These are phyloP conservation scores for Saururus chinensis DNA, from an alignment of 164 flowering plant species.

Conservation along the genomic window DNA sequence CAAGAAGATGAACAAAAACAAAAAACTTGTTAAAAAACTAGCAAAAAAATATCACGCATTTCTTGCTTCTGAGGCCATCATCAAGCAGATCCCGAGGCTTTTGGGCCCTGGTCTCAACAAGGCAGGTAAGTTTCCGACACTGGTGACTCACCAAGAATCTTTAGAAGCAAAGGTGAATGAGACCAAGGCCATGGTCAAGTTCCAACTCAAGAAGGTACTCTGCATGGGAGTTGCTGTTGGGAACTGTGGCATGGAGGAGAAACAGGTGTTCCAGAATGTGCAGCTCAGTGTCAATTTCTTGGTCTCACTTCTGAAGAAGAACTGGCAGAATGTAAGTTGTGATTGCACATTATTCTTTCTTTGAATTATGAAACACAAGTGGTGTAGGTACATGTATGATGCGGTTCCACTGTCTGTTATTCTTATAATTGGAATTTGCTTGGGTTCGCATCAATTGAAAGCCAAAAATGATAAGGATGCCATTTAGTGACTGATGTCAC, in stretches of 20 bases:
- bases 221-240: constrained; percentile 19
- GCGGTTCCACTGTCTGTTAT: background rate
- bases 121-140: constrained; percentile 14
- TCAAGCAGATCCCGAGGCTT: constrained; percentile 15
- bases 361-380: too few species aligned
- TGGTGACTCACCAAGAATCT: constrained; percentile 12
- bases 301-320: constrained; percentile 13
- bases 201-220: constrained; percentile 16
- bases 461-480: background rate
- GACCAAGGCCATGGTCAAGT: constrained; percentile 17
- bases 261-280: constrained; percentile 13
- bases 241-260: constrained; percentile 15
- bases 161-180: constrained; percentile 16
- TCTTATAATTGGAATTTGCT: too few species aligned
- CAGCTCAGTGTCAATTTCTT: constrained; percentile 18
- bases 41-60: constrained; percentile 16
- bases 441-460: background rate
- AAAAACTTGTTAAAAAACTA: constrained; percentile 15
- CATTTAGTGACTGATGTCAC: too few species aligned
- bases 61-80: constrained; percentile 14
- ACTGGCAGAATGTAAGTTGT: constrained; percentile 15
- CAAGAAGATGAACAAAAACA: constrained; percentile 16
- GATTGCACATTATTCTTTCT: background rate
- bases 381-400: too few species aligned
- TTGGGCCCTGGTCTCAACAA: constrained; percentile 16